A percentile compares a stretch with the other conserved stretches of the same genome.
Evolutionary conservation across 1,284 basidiomycete genomes (phyloP).

Genomic region (Microbotryum intermedium): DNA sequence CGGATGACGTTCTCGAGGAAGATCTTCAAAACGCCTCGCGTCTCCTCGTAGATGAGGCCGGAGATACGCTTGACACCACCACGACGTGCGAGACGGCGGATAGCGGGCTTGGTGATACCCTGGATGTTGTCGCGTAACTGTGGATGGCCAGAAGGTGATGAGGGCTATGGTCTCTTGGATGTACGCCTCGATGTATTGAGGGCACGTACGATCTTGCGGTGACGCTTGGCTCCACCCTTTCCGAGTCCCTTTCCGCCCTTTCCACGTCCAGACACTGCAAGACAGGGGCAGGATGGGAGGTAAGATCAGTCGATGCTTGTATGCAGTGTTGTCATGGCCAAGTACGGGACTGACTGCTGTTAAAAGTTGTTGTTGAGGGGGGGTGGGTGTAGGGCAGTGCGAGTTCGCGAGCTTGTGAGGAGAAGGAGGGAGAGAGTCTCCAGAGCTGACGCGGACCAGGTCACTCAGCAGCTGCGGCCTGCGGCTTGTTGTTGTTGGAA

Average conservation of each 20-base stretch:
- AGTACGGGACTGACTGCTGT: background rate
- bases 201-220: constrained; percentile 24
- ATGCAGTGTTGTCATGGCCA: background rate
- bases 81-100: constrained; percentile 84
- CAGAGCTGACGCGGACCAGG: no score
- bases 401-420: background rate
- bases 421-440: background rate
- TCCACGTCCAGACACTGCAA: constrained; percentile 35
- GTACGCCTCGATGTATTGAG: background rate
- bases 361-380: background rate
- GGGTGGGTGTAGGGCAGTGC: background rate
- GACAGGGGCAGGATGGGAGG: background rate
- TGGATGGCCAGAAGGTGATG: background rate
- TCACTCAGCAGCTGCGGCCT: no score
- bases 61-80: constrained; percentile 92
- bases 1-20: constrained; percentile 69
- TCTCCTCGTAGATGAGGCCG: constrained; percentile 85
- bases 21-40: constrained; percentile 69
- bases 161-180: background rate
- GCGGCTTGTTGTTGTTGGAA: no score
- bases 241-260: constrained; percentile 63
- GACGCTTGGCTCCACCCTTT: constrained; percentile 60
- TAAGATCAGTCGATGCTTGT: background rate
- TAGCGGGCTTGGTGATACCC: constrained; percentile 80
- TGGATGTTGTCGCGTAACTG: constrained; percentile 60